phyloP scores from a whole-genome alignment of 192 early-diverging fungal species.

The Mortierella antarctica region DNA sequence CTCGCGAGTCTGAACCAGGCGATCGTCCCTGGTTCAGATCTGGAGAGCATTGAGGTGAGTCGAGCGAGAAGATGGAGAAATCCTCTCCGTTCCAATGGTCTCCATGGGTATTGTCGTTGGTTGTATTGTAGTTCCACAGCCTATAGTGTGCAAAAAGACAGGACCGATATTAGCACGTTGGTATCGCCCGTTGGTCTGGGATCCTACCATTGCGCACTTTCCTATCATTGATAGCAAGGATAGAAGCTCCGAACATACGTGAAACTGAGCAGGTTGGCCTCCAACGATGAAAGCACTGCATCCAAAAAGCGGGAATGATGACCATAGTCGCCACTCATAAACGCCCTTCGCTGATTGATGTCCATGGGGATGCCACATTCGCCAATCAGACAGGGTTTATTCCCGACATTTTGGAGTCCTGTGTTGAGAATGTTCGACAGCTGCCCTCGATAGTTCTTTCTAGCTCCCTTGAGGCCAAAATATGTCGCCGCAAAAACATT shows the following conservation, averaged over 20 bases:
- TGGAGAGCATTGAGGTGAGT: conserved; percentile 24
- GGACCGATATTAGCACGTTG: neutral
- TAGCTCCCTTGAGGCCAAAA: conserved; percentile 80
- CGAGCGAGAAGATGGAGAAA: conserved; percentile 77
- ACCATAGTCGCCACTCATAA: conserved; percentile 75
- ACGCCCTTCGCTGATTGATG: conserved; percentile 79
- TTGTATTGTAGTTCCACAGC: conserved; percentile 88
- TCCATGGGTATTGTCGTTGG: conserved; percentile 81
- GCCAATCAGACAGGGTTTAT: conserved; percentile 76
- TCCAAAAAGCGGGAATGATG: conserved; percentile 82
- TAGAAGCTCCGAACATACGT: conserved; percentile 56
- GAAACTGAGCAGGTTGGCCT: conserved; percentile 80
- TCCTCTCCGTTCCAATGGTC: conserved; percentile 92
- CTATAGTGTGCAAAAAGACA: conserved; percentile 26
- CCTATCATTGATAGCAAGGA: neutral
- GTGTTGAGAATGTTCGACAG: conserved; percentile 70
- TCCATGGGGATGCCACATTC: conserved; percentile 92
- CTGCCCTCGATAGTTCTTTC: conserved; percentile 80
- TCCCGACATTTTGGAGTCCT: conserved; percentile 70
- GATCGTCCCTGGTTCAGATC: conserved; percentile 7
- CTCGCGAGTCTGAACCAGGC: conserved; percentile 7
- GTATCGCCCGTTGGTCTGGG: neutral
- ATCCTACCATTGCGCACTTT: too few species aligned
- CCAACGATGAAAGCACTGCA: conserved; percentile 77
- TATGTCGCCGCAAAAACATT: conserved; percentile 81